A percentile compares a stretch with the other conserved stretches of the same genome.
Evolutionary conservation across 768 basidiomycete genomes (phyloP).

Genomic region (Trametes sanguinea): DNA sequence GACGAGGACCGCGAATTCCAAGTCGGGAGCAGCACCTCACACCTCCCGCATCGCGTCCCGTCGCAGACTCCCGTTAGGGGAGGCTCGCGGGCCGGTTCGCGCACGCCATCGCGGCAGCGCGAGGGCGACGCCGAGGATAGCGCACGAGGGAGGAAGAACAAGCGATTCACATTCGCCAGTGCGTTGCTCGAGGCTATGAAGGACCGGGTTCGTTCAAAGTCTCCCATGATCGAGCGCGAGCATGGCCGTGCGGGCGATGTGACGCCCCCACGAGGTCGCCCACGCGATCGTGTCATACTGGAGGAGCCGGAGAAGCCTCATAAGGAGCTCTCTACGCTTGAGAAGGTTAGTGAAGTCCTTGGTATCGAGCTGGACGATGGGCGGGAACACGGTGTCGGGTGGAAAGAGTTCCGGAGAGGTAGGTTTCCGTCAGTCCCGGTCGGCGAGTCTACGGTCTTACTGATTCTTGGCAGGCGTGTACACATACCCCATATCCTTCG

Average conservation of each 20-base stretch:
- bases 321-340: constrained; percentile 38
- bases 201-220: constrained; percentile 49
- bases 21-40: constrained; percentile 24
- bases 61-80: constrained; percentile 3
- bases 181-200: constrained; percentile 48
- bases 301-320: constrained; percentile 25
- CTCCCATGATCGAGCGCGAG: constrained; percentile 29
- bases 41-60: constrained; percentile 10
- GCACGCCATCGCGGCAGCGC: constrained; percentile 19
- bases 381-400: constrained; percentile 52
- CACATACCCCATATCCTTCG: constrained; percentile 91
- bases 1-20: constrained; percentile 31
- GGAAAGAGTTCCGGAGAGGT: constrained; percentile 92
- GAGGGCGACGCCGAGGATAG: constrained; percentile 25
- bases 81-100: not conserved
- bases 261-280: constrained; percentile 24
- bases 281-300: constrained; percentile 19
- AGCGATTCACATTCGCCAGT: constrained; percentile 55
- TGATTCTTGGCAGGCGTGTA: constrained; percentile 65
- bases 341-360: constrained; percentile 43
- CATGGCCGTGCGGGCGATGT: constrained; percentile 13
- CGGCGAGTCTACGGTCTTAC: too few species aligned
- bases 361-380: constrained; percentile 42
- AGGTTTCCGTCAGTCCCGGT: too few species aligned
- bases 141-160: constrained; percentile 39